Evolutionary conservation across 2,329 filamentous ascomycete species (phyloP).

Genomic region (Pseudogymnoascus sp.): DNA sequence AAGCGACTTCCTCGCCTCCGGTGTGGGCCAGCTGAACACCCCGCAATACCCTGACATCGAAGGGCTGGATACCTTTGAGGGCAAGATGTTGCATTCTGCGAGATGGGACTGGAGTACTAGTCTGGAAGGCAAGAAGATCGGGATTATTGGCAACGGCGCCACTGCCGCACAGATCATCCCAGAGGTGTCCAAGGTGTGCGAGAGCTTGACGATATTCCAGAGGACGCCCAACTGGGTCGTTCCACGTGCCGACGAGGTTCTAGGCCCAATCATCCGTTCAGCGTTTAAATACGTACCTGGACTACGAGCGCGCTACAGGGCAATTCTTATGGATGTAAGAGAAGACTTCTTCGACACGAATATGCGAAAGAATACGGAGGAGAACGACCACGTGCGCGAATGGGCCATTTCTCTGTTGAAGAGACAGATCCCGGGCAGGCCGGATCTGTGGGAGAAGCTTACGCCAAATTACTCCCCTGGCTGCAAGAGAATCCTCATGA

Average conservation of each 20-base stretch:
- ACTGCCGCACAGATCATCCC: conserved; percentile 52
- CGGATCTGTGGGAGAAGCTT: conserved; percentile 44
- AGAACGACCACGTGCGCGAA: conserved; percentile 34
- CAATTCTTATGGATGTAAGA: conserved; percentile 45
- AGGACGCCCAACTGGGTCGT: conserved; percentile 52
- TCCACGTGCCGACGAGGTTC: conserved; percentile 41
- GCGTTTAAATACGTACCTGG: conserved; percentile 38
- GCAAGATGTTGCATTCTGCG: conserved; percentile 43
- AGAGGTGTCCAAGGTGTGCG: conserved; percentile 43
- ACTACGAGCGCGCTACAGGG: conserved; percentile 41
- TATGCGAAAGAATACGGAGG: conserved; percentile 29
- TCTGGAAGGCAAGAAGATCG: conserved; percentile 45
- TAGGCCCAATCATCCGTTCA: conserved; percentile 27
- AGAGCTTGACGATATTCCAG: conserved; percentile 46
- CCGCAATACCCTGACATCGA: conserved; percentile 45
- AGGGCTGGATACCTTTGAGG: conserved; percentile 38
- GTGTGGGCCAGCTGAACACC: conserved; percentile 50
- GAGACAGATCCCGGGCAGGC: conserved; percentile 37
- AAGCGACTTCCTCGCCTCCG: conserved; percentile 48
- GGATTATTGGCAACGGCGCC: conserved; percentile 52
- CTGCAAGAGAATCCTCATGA: conserved; percentile 47
- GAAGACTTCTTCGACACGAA: conserved; percentile 38
- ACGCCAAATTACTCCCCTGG: conserved; percentile 46
- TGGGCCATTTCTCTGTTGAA: conserved; percentile 34
- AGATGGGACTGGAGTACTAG: conserved; percentile 54